Evolutionary conservation across 2,329 filamentous ascomycete genomes (phyloP), one percentile per base, ranked within the genome.

Genomic region (Ceratocystis diversiconidia): DNA sequence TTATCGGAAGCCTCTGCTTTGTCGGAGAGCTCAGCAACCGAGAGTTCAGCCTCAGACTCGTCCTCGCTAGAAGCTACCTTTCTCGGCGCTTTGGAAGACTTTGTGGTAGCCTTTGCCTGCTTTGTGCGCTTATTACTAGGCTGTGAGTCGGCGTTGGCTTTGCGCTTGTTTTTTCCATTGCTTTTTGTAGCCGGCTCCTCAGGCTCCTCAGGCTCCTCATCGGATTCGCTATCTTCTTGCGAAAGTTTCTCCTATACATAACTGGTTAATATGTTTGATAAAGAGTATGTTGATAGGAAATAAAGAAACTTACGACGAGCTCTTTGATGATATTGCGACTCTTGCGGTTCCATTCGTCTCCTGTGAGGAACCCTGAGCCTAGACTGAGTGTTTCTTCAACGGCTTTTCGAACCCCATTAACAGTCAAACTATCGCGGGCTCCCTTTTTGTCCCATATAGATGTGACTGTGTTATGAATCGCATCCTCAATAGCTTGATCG

Each of bases 301-400:
- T 5, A 2, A 12, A 3, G 36, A 7, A 17, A 76, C 80, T 68
- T 76, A 85, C 84, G n/a, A 80, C 78, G 61, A 77, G 75, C 19
- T 75, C 73, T 63, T 80, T 80, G 68, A 86, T 84, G n/a, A 85
- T 70, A 0, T 73, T 71, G 70, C 85, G 86, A 72, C 82, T 85
- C 69, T 76, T 79, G 3, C 74, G 72, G 71, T 86, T 85, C 84
- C 84, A 86, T 17, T 79, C 73, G 0, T 69, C 73, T 1, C 71
- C 69, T 15, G 75, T 74, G 62, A 86, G 79, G 68, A 85, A 84
- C 0, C 77, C 80, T 0, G 77, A 73, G 0, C 79, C 76, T 1
- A 86, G 76, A 0, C 71, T 73, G 0, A 82, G 73, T 55, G 79
- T 73, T 36, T 79, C 73, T 67, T 84, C 82, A 1, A 77, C 79